Conservation (phyloP, 2,329 filamentous ascomycete genomes). For the Lasiodiplodia sp. region DNA sequence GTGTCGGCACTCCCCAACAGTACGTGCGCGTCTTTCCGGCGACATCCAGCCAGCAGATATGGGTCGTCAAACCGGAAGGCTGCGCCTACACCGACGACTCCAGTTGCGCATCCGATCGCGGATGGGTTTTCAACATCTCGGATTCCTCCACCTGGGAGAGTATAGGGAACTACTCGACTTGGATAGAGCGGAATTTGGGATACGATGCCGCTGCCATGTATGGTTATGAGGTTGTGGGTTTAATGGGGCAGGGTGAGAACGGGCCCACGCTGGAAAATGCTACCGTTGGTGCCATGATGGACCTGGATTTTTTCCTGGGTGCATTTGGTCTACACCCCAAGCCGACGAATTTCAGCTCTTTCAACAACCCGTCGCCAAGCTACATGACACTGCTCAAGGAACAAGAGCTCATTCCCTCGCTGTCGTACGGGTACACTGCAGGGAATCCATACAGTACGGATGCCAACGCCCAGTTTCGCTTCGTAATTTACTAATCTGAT, state of each 20-base stretch:
- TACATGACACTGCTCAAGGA: slow-evolving; percentile 43
- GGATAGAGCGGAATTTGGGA: slow-evolving; percentile 37
- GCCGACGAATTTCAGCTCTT: slow-evolving; percentile 49
- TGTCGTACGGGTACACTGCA: slow-evolving; percentile 51
- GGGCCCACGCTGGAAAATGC: slow-evolving; percentile 42
- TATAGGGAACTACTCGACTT: slow-evolving; percentile 43
- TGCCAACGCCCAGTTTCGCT: neutral
- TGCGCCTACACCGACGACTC: slow-evolving; percentile 40
- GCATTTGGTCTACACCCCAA: slow-evolving; percentile 47
- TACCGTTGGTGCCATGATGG: slow-evolving; percentile 46
- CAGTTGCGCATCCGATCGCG: slow-evolving; percentile 35
- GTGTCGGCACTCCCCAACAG: slow-evolving; percentile 40
- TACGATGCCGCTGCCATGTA: slow-evolving; percentile 42
- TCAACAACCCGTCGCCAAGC: slow-evolving; percentile 42
- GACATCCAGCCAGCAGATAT: slow-evolving; percentile 45
- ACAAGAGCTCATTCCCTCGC: slow-evolving; percentile 43
- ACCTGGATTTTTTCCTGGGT: slow-evolving; percentile 48
- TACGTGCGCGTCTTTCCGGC: slow-evolving; percentile 42
- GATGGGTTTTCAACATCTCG: slow-evolving; percentile 41
- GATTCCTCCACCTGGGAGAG: slow-evolving; percentile 43
- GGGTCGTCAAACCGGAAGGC: slow-evolving; percentile 45
- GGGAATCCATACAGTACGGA: slow-evolving; percentile 42
- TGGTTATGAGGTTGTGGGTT: slow-evolving; percentile 45
- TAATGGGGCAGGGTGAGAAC: slow-evolving; percentile 40
- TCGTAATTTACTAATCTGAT: neutral